Percentiles rank a stretch among this genome's conserved stretches.
Conservation (phyloP, 2,329 filamentous ascomycete species). For the Chaetomium olivaceum region DNA sequence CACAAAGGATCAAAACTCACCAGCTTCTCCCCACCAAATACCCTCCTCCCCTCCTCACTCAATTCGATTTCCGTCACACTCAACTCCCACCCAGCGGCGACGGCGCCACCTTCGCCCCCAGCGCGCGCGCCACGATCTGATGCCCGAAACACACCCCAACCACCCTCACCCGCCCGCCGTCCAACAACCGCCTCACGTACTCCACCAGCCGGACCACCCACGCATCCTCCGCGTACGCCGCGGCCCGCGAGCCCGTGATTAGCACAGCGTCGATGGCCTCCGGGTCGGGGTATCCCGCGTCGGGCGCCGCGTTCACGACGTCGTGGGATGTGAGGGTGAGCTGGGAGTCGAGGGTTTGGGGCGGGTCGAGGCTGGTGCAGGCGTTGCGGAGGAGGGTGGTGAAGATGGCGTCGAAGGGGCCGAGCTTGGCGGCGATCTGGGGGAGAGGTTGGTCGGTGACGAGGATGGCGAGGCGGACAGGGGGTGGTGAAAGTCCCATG, state of each 20-base stretch:
- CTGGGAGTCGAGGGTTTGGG: not conserved
- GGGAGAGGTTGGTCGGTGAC: not conserved
- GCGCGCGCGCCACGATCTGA: not conserved
- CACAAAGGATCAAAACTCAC: not conserved
- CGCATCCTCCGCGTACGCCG: not conserved
- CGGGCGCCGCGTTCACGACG: not conserved
- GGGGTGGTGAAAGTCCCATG: not conserved
- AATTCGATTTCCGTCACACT: not conserved
- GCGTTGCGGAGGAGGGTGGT: not conserved
- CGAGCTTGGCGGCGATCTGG: not conserved
- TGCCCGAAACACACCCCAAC: conserved; percentile 6
- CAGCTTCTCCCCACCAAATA: not conserved
- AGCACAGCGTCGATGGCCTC: conserved; percentile 9
- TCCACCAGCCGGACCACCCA: not conserved
- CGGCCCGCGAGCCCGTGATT: not conserved
- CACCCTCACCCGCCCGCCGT: not conserved
- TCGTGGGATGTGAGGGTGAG: not conserved
- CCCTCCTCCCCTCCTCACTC: not conserved
- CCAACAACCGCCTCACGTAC: not conserved
- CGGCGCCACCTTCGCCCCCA: not conserved
- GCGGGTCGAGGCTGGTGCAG: not conserved
- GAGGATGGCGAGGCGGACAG: conserved; percentile 5
- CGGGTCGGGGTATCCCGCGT: not conserved
- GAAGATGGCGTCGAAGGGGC: conserved; percentile 4
- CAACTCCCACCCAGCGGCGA: conserved; percentile 1